phyloP scores from a whole-genome alignment of 2,329 filamentous ascomycete genomes.

The Cladophialophora yegresii region DNA sequence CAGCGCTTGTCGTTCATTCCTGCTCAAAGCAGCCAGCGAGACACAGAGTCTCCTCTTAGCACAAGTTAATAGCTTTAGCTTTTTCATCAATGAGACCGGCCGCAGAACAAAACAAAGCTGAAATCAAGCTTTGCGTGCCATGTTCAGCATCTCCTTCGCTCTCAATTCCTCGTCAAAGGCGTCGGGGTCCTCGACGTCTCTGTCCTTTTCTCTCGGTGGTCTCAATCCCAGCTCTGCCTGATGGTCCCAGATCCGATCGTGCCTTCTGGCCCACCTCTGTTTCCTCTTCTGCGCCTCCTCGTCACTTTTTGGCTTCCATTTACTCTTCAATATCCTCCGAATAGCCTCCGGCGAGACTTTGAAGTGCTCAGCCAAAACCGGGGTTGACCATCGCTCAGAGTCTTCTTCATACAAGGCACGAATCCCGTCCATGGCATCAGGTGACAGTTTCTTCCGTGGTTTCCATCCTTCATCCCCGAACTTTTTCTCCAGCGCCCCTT shows the following conservation, averaged over 20 bases:
- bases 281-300: conserved; percentile 45
- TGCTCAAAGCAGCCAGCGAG: not conserved
- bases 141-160: conserved; percentile 32
- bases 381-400: conserved; percentile 74
- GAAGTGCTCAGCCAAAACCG: conserved; percentile 74
- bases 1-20: not conserved
- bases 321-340: conserved; percentile 73
- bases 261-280: conserved; percentile 49
- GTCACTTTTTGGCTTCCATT: conserved; percentile 47
- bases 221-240: conserved; percentile 56
- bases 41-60: not conserved
- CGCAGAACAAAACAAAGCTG: not conserved
- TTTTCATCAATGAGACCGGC: conserved; percentile 9
- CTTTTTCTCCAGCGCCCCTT: conserved; percentile 71
- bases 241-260: conserved; percentile 50
- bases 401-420: conserved; percentile 76
- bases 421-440: conserved; percentile 88
- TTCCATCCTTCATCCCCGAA: conserved; percentile 76
- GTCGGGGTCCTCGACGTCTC: conserved; percentile 29
- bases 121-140: conserved; percentile 29
- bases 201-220: conserved; percentile 53
- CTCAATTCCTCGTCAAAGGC: conserved; percentile 34
- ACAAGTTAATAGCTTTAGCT: conserved; percentile 5
- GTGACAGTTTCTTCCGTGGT: conserved; percentile 82
- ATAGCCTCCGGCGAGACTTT: conserved; percentile 85